Evolutionary conservation across 176 grass and related monocot genomes (phyloP).

Genomic region (Puccinellia tenuiflora): DNA sequence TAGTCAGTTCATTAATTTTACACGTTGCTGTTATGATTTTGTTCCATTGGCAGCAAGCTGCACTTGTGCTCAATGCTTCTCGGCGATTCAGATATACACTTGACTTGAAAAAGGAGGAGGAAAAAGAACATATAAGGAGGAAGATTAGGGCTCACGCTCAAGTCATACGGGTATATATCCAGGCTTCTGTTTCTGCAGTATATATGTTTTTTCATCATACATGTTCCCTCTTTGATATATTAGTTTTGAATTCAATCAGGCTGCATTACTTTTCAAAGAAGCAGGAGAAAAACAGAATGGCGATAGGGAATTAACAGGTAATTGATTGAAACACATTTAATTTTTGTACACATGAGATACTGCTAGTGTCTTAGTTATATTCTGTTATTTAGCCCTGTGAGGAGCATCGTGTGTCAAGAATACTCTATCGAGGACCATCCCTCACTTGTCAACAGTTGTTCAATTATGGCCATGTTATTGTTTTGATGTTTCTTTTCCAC

Average conservation of each 20-base stretch:
- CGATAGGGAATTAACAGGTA: slow-evolving; percentile 51
- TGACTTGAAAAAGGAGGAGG: slow-evolving; percentile 82
- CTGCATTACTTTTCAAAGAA: slow-evolving; percentile 91
- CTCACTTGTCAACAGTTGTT: background rate
- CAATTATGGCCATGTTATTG: slow-evolving; percentile 20
- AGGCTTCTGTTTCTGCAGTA: slow-evolving; percentile 22
- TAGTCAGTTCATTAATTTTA: slow-evolving; percentile 24
- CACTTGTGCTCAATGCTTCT: slow-evolving; percentile 88
- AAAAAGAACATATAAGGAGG: slow-evolving; percentile 83
- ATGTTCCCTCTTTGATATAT: slow-evolving; percentile 21
- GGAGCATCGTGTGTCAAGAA: slow-evolving; percentile 12
- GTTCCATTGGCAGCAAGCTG: slow-evolving; percentile 67
- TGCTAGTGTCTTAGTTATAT: background rate
- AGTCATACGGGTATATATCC: slow-evolving; percentile 81
- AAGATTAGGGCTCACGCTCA: slow-evolving; percentile 92
- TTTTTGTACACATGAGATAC: background rate
- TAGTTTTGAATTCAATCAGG: slow-evolving; percentile 49
- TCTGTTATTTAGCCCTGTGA: slow-evolving; percentile 14
- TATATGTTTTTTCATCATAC: background rate
- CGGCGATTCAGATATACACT: slow-evolving; percentile 96
- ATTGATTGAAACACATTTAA: background rate
- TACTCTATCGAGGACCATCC: background rate
- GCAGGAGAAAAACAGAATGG: slow-evolving; percentile 55
- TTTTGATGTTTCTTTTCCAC: slow-evolving; percentile 21
- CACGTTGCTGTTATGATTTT: slow-evolving; percentile 16